phyloP scores from a whole-genome alignment of 345 rosid species.

The Pugionium dolabratum region DNA sequence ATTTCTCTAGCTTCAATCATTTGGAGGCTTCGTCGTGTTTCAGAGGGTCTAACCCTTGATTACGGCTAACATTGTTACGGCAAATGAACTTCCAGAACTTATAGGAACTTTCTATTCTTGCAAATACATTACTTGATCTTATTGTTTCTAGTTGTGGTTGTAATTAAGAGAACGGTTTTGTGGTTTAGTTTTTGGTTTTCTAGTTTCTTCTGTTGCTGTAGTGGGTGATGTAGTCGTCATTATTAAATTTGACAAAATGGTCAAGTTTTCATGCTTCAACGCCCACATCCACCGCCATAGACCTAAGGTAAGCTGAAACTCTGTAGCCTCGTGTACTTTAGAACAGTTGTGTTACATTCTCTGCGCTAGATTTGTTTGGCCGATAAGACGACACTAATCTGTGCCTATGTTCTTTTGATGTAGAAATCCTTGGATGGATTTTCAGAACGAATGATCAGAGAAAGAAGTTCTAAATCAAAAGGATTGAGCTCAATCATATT shows the following conservation, averaged over 20 bases:
- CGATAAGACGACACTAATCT: constrained; percentile 44
- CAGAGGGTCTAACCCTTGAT: constrained; percentile 84
- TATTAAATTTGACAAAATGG: constrained; percentile 54
- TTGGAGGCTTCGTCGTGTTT: constrained; percentile 92
- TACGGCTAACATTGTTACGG: constrained; percentile 71
- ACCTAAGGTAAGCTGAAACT: constrained; percentile 57
- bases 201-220: constrained; percentile 6
- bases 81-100: constrained; percentile 37
- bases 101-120: constrained; percentile 25
- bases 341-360: constrained; percentile 12
- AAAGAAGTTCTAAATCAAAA: constrained; percentile 37
- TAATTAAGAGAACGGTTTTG: constrained; percentile 27
- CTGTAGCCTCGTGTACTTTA: constrained; percentile 27
- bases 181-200: constrained; percentile 18
- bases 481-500: constrained; percentile 40
- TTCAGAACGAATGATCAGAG: constrained; percentile 44
- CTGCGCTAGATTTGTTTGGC: constrained; percentile 26
- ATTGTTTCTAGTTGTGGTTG: constrained; percentile 38
- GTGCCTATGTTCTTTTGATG: constrained; percentile 48
- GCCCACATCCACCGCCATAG: constrained; percentile 50
- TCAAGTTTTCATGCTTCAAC: constrained; percentile 91
- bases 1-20: constrained; percentile 77
- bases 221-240: constrained; percentile 33
- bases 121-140: constrained; percentile 27
- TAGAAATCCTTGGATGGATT: constrained; percentile 44